Conservation (phyloP, 176 grass and related monocot species). For the Musa troglodytarum region DNA sequence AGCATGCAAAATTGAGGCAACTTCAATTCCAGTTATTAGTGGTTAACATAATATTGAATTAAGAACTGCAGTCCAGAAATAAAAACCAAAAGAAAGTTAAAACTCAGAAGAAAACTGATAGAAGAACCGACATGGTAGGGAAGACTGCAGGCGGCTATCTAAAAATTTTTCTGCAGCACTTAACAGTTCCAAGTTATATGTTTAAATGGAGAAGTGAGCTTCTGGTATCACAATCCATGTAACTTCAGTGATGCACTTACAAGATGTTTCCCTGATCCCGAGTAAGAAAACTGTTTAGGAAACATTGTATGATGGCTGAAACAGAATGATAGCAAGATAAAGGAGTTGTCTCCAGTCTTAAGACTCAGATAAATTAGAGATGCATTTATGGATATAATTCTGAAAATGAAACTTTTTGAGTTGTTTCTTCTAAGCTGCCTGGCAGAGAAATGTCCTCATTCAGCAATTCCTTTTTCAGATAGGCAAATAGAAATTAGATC, state of each 20-base stretch:
- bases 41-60: not conserved
- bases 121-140: not conserved
- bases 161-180: not conserved
- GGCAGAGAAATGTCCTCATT: not conserved
- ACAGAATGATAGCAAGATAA: not conserved
- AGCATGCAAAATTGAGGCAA: too few relatives aligned
- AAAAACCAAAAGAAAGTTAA: not conserved
- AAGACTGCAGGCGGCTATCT: not conserved
- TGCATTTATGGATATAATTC: not conserved
- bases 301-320: not conserved
- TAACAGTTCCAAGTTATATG: not conserved
- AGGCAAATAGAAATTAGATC: too few relatives aligned
- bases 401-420: not conserved
- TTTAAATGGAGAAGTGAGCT: not conserved
- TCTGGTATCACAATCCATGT: not conserved
- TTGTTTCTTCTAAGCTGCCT: not conserved
- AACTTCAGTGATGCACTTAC: not conserved
- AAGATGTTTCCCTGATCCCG: not conserved
- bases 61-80: not conserved
- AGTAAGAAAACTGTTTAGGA: not conserved
- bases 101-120: not conserved
- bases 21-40: not conserved
- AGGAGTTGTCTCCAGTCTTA: not conserved
- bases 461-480: too few relatives aligned
- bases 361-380: not conserved